Conservation (phyloP, 768 basidiomycete genomes). For the Roridomyces roridus region DNA sequence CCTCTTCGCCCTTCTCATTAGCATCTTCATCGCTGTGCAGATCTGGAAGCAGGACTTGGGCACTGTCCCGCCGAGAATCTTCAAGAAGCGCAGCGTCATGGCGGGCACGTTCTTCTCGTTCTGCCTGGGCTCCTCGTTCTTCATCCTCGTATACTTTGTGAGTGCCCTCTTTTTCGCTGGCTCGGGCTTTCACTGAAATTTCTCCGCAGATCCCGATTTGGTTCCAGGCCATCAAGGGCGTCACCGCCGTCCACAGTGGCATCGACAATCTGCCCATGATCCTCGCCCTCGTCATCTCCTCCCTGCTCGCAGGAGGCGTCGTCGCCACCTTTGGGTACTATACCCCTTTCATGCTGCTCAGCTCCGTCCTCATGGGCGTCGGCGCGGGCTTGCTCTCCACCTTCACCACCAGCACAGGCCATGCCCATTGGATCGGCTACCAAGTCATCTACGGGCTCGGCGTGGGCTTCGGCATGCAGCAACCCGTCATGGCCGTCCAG, state of each 20-base stretch:
- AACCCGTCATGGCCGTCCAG: conserved; percentile 27
- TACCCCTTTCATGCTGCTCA: conserved; percentile 31
- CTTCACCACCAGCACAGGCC: conserved; percentile 27
- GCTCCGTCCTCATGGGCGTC: conserved; percentile 39
- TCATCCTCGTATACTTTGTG: conserved; percentile 21
- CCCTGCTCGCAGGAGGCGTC: conserved; percentile 43
- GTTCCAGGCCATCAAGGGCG: conserved; percentile 46
- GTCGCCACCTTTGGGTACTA: conserved; percentile 44
- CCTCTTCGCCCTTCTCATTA: conserved; percentile 23
- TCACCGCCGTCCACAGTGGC: conserved; percentile 30
- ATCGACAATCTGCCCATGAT: conserved; percentile 40
- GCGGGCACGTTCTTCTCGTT: conserved; percentile 7
- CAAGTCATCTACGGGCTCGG: conserved; percentile 36
- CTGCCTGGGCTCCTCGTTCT: conserved; percentile 19
- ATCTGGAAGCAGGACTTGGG: conserved; percentile 21
- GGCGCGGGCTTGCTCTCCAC: conserved; percentile 45
- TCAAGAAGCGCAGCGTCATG: conserved; percentile 22
- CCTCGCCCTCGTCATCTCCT: conserved; percentile 43
- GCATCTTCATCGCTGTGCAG: conserved; percentile 21
- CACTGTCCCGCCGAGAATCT: conserved; percentile 22
- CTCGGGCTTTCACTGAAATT: too few relatives aligned
- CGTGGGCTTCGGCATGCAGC: conserved; percentile 33
- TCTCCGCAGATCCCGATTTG: conserved; percentile 27
- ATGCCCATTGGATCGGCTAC: conserved; percentile 29
- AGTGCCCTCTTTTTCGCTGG: too few relatives aligned